A percentile compares a stretch with the other conserved stretches of the same genome.
Conservation (phyloP, 257 asterid species). For the Paraleonurus japonicus region DNA sequence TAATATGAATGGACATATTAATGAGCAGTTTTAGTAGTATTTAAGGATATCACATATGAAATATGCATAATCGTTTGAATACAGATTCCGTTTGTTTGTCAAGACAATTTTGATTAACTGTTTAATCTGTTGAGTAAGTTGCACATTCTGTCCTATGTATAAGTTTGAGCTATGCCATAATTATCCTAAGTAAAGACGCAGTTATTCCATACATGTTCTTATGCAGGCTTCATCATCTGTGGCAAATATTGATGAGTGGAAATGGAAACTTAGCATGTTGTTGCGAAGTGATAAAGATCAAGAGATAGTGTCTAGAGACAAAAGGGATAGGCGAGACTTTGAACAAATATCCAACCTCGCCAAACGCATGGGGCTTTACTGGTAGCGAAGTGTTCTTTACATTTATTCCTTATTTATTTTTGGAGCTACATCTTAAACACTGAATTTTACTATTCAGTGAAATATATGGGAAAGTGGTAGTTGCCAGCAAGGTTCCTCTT, state of each 20-base stretch:
- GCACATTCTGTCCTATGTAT: not conserved
- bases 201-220: conserved; percentile 16
- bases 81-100: conserved; percentile 6
- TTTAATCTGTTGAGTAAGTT: not conserved
- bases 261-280: conserved; percentile 93
- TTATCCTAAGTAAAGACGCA: not conserved
- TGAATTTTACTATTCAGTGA: conserved; percentile 50
- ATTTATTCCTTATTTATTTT: conserved; percentile 6
- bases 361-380: conserved; percentile 85
- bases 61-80: conserved; percentile 7
- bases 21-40: conserved; percentile 1
- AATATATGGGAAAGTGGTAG: conserved; percentile 81
- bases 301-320: conserved; percentile 84
- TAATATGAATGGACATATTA: not conserved
- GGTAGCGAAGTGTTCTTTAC: conserved; percentile 41
- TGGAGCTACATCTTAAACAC: conserved; percentile 10
- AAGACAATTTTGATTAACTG: not conserved
- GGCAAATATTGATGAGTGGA: conserved; percentile 98
- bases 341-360: conserved; percentile 93
- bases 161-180: conserved; percentile 1
- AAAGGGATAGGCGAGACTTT: conserved; percentile 86
- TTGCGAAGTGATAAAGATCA: conserved; percentile 66
- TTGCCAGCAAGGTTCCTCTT: conserved; percentile 88
- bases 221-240: conserved; percentile 91
- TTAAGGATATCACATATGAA: conserved; percentile 9